These are phyloP conservation scores for Amanita rimosa DNA, from an alignment of 768 basidiomycete genomes.

Conservation along the genomic window DNA sequence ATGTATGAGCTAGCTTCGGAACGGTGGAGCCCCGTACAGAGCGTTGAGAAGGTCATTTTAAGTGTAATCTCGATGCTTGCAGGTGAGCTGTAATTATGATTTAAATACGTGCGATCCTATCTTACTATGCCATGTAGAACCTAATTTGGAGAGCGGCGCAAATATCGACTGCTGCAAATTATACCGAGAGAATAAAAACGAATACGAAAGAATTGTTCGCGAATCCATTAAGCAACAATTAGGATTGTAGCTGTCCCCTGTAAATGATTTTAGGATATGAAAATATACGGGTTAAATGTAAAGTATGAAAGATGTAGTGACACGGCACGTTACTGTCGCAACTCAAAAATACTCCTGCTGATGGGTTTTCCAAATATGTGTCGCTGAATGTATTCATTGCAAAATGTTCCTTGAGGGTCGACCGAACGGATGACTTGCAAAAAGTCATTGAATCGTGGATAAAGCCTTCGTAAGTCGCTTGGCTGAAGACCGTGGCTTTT, in stretches of 20 bases:
- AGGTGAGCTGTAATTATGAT: constrained; percentile 33
- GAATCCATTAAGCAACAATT: constrained; percentile 79
- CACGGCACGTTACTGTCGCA: constrained; percentile 12
- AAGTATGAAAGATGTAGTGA: background rate
- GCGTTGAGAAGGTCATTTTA: constrained; percentile 92
- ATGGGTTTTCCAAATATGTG: constrained; percentile 65
- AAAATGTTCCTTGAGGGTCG: constrained; percentile 70
- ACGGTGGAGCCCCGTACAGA: constrained; percentile 98
- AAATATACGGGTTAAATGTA: constrained; percentile 3
- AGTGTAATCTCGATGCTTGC: constrained; percentile 98
- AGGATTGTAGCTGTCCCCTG: constrained; percentile 38
- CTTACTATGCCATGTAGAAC: constrained; percentile 40
- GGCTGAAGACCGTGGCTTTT: constrained; percentile 76
- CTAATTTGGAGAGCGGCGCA: constrained; percentile 94
- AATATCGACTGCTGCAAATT: constrained; percentile 97
- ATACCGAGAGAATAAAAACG: constrained; percentile 78
- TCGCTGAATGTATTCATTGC: constrained; percentile 82
- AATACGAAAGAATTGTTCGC: constrained; percentile 83
- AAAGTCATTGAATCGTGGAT: constrained; percentile 80
- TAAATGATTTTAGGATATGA: background rate
- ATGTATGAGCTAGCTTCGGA: constrained; percentile 95
- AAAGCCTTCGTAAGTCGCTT: constrained; percentile 48
- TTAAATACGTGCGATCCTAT: background rate
- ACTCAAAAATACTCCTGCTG: constrained; percentile 30
- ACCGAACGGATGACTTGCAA: constrained; percentile 48